Conservation (phyloP, 1,284 basidiomycete species). For the Puccinia polysora region DNA sequence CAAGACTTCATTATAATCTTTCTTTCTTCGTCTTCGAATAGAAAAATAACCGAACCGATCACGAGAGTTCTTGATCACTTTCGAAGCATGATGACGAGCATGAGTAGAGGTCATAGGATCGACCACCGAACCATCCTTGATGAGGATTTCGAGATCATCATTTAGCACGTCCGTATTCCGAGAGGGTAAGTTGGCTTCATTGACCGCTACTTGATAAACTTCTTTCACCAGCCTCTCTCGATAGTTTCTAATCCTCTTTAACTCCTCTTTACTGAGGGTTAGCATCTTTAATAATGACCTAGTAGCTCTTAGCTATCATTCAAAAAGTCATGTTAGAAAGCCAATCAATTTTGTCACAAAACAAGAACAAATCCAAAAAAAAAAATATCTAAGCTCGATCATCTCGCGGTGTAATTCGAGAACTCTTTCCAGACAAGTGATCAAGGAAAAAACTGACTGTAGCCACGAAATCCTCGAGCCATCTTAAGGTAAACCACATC, state of each 20-base stretch:
- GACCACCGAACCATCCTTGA: constrained; percentile 64
- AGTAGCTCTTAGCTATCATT: constrained; percentile 61
- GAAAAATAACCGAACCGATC: constrained; percentile 72
- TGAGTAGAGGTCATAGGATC: no score
- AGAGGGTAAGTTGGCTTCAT: constrained; percentile 62
- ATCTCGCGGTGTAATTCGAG: background rate
- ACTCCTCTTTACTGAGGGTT: constrained; percentile 60
- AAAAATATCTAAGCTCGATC: no score
- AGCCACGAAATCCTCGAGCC: constrained; percentile 75
- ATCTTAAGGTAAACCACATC: constrained; percentile 81
- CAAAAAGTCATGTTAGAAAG: background rate
- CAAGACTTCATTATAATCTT: constrained; percentile 80
- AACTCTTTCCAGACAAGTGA: background rate
- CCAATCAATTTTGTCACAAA: no score
- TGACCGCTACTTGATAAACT: constrained; percentile 63
- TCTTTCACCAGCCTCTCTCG: constrained; percentile 62
- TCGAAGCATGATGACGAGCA: no score
- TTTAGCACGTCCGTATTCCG: constrained; percentile 65
- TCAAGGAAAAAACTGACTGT: constrained; percentile 52
- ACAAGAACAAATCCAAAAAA: no score
- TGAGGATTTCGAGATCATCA: constrained; percentile 62
- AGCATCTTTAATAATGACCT: constrained; percentile 63
- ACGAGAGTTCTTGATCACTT: no score
- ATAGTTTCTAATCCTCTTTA: constrained; percentile 59
- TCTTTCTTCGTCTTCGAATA: constrained; percentile 67